Evolutionary conservation across 805 yeast genomes (phyloP), one percentile per base, ranked within the genome.

Genomic region (Wickerhamiella nectarea): DNA sequence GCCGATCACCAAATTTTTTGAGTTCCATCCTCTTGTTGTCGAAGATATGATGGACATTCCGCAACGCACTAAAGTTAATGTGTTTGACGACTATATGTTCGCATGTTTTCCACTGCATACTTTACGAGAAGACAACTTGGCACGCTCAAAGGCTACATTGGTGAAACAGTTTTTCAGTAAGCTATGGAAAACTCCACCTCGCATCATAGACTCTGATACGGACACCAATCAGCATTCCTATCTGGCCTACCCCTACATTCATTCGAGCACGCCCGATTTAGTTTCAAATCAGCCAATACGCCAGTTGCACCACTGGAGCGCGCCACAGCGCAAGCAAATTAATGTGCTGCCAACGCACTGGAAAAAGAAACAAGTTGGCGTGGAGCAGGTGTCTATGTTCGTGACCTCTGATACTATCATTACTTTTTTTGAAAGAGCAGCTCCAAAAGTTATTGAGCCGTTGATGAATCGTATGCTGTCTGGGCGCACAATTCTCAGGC

Each of bases 31-130:
- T 19, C 59, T 75, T 37, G 73, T 79, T 0, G 61, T 75, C 36
- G 80, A 75, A 53, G 80, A 75, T 53, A 68, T 75, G 75, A 69
- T 75, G 36, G 80, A 75, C 56, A 66, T 74, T 21, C 79, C 80
- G 4, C 78, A 73, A 46, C 59, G 80, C 21, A 73, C 80, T 0
- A 75, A 75, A 50, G 64, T 67, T 35, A 80, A 75, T 49, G 58
- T 67, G n/a, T 75, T 71, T 48, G 65, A 69, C 2, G 60, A 58
- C 25, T 76, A 71, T 49, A 48, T 71, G n/a, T 75, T 74, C 56
- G 69, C 73, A 42, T 72, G 75, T 20, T 51, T 75, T 36, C 80
- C 80, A 3, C 48, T 75, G 45, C 63, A 72, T 44, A 69, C 71
- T 44, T 58, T 75, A 2, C 31, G 34, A 67, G 49, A 64, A 66